Evolutionary conservation across 495 filamentous ascomycete species (phyloP).

Genomic region (Rhizodiscina lignyota): DNA sequence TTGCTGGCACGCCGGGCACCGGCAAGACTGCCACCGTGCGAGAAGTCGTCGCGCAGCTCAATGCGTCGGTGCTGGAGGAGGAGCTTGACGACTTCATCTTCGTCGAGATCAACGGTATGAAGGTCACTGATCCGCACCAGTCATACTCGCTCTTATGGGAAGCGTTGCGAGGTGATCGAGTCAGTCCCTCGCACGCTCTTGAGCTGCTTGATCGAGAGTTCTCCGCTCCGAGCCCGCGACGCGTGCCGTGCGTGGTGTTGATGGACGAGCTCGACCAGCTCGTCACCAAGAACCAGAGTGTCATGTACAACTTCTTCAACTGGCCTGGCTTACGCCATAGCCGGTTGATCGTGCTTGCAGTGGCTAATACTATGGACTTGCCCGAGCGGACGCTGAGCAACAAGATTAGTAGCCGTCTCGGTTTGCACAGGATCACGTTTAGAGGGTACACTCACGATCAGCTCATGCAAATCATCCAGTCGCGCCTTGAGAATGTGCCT

Average conservation of each 20-base stretch:
- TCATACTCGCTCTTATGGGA: constrained; percentile 94
- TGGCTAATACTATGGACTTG: constrained; percentile 98
- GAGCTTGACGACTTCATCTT: constrained; percentile 99
- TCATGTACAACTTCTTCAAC: constrained; percentile 99
- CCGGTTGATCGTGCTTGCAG: constrained; percentile 84
- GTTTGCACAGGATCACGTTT: constrained; percentile 65
- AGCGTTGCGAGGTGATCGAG: constrained; percentile 81
- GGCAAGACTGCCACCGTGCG: constrained; percentile 97
- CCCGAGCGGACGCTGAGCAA: constrained; percentile 94
- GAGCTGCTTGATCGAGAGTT: constrained; percentile 86
- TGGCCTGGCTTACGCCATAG: constrained; percentile 92
- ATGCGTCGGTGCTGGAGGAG: constrained; percentile 67
- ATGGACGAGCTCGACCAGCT: constrained; percentile 99
- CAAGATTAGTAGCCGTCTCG: constrained; percentile 88
- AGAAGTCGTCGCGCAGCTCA: constrained; percentile 81
- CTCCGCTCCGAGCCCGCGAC: constrained; percentile 68
- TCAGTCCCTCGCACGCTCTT: constrained; percentile 80
- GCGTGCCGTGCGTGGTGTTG: constrained; percentile 89
- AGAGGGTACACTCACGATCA: constrained; percentile 95
- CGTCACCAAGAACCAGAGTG: constrained; percentile 90
- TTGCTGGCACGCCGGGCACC: constrained; percentile 97
- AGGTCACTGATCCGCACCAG: constrained; percentile 94
- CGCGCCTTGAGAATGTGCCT: constrained; percentile 68
- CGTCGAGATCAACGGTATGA: constrained; percentile 99
- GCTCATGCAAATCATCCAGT: constrained; percentile 93